Percentiles rank a stretch among this genome's conserved stretches.
Conservation (phyloP, 2,329 filamentous ascomycete genomes). For the Epichloe amarillans region DNA sequence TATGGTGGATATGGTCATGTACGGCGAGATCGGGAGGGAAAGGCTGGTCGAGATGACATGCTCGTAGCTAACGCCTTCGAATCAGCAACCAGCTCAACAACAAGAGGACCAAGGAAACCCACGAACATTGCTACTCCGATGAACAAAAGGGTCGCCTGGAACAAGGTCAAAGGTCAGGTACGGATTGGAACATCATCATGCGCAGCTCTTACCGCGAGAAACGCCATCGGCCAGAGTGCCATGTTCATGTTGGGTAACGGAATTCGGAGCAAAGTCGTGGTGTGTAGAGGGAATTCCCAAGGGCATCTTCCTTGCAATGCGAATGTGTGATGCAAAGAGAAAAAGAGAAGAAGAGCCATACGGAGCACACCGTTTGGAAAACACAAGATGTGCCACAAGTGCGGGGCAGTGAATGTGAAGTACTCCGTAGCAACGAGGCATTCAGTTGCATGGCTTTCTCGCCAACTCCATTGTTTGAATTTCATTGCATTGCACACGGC, state of each 20-base stretch:
- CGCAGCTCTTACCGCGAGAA: not conserved
- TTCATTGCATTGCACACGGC: no score
- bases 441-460: not conserved
- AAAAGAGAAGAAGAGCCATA: not conserved
- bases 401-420: not conserved
- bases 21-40: constrained; percentile 4
- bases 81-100: not conserved
- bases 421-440: no score
- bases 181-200: not conserved
- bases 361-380: not conserved
- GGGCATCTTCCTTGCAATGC: no score
- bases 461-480: not conserved
- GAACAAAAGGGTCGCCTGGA: not conserved
- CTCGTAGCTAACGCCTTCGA: not conserved
- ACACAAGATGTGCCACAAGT: not conserved
- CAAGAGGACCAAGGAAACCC: not conserved
- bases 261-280: not conserved
- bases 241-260: not conserved
- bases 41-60: constrained; percentile 1
- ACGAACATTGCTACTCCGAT: constrained; percentile 1
- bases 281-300: not conserved
- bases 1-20: not conserved
- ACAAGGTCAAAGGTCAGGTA: not conserved
- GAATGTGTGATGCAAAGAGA: not conserved
- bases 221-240: not conserved